Percentiles rank a stretch among this genome's conserved stretches.
Evolutionary conservation across 441 rosid genomes (phyloP).

Genomic region (Pelargonium australe): DNA sequence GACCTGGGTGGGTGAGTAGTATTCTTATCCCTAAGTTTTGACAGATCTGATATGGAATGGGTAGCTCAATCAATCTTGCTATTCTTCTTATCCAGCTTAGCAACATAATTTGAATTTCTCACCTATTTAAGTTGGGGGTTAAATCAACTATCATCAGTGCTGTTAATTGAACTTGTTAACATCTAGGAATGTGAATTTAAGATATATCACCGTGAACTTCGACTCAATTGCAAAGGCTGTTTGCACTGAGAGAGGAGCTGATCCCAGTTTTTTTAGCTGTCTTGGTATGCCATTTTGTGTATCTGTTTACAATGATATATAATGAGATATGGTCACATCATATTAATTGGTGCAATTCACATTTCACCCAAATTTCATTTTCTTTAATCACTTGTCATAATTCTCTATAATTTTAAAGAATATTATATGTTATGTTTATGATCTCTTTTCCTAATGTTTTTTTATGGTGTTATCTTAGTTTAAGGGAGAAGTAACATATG

Average conservation of each 20-base stretch:
- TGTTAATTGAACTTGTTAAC: background rate
- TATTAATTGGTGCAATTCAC: background rate
- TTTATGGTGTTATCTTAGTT: constrained; percentile 37
- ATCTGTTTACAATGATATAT: no score
- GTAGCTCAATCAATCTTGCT: no score
- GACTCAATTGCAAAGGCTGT: background rate
- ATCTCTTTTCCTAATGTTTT: constrained; percentile 20
- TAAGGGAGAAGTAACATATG: constrained; percentile 80
- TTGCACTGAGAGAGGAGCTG: background rate
- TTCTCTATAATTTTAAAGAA: background rate
- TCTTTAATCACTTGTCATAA: background rate
- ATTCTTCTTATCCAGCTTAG: no score
- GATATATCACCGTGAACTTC: background rate
- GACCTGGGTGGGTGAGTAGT: no score
- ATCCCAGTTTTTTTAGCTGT: background rate
- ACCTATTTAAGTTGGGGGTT: no score
- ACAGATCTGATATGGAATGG: no score
- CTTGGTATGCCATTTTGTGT: background rate
- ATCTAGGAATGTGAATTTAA: background rate
- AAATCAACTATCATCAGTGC: no score
- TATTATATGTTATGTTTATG: background rate
- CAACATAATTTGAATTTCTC: no score
- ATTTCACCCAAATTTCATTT: background rate
- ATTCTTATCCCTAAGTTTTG: no score
- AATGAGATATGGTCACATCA: no score